These are phyloP conservation scores for Sordariomycetes sp. DNA, from an alignment of 2,329 filamentous ascomycete species.

Conservation along the genomic window DNA sequence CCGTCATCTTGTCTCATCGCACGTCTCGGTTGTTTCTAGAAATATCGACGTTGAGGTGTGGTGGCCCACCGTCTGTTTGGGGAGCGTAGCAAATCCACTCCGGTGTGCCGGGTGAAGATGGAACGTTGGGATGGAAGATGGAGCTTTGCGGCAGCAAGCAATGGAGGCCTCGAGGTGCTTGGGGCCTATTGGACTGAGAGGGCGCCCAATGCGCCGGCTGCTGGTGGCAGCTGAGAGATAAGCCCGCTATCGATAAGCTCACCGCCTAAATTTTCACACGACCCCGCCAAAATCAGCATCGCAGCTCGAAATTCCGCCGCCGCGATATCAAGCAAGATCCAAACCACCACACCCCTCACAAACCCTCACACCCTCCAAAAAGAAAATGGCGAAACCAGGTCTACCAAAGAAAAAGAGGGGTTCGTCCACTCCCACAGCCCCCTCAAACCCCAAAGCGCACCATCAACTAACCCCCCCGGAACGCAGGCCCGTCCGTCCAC, in stretches of 20 bases:
- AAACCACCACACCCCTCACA: not conserved
- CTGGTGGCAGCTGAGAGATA: not conserved
- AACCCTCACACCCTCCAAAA: not conserved
- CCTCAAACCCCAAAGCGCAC: not conserved
- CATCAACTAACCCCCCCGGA: conserved; percentile 7
- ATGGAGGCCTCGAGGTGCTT: too few relatives aligned
- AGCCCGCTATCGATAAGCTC: conserved; percentile 3
- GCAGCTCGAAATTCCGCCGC: not conserved
- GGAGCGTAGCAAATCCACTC: too few relatives aligned
- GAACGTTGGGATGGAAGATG: too few relatives aligned
- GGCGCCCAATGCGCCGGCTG: not conserved
- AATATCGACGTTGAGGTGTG: too few relatives aligned
- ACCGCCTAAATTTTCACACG: not conserved
- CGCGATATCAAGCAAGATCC: not conserved
- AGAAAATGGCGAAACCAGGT: not conserved
- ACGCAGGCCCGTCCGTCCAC: conserved; percentile 51
- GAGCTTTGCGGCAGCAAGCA: too few relatives aligned
- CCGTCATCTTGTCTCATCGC: too few relatives aligned
- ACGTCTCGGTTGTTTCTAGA: too few relatives aligned
- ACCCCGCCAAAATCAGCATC: not conserved
- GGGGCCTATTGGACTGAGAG: too few relatives aligned
- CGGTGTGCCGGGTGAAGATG: too few relatives aligned
- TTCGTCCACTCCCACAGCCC: not conserved
- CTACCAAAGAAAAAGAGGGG: not conserved
- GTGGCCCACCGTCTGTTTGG: too few relatives aligned